Conservation (phyloP, 768 basidiomycete species). For the Infundibulicybe gibba region DNA sequence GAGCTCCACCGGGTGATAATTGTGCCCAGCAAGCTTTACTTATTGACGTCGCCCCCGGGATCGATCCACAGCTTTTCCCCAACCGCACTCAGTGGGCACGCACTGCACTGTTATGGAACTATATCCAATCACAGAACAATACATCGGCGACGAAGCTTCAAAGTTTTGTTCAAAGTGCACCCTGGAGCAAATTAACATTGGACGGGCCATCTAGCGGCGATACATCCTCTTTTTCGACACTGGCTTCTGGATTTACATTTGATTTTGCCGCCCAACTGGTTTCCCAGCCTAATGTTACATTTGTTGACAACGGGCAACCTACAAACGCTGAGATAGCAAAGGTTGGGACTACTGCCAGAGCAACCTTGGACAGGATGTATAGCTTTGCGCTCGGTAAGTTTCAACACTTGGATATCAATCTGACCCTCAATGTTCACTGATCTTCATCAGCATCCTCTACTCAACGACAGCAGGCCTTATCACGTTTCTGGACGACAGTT, state of each 20-base stretch:
- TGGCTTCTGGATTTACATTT: conserved; percentile 49
- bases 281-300: conserved; percentile 38
- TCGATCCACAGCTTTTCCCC: conserved; percentile 34
- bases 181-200: conserved; percentile 37
- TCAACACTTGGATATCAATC: neutral
- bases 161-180: conserved; percentile 40
- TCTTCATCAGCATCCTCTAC: conserved; percentile 47
- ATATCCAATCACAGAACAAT: conserved; percentile 47
- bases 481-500: conserved; percentile 51
- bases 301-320: conserved; percentile 43
- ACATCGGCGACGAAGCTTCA: conserved; percentile 34
- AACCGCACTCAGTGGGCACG: conserved; percentile 58
- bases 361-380: conserved; percentile 56
- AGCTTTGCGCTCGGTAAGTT: conserved; percentile 53
- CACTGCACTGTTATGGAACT: conserved; percentile 57
- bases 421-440: conserved; percentile 2
- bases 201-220: conserved; percentile 29
- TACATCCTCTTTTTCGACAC: conserved; percentile 32
- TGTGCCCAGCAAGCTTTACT: conserved; percentile 53
- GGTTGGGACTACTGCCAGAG: conserved; percentile 32
- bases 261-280: conserved; percentile 59
- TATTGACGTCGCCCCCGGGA: conserved; percentile 47
- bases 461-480: conserved; percentile 44
- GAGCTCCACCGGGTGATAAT: conserved; percentile 33
- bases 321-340: conserved; percentile 37